Evolutionary conservation across 805 yeast species (phyloP).

Genomic region (Ogataea paraovalis): DNA sequence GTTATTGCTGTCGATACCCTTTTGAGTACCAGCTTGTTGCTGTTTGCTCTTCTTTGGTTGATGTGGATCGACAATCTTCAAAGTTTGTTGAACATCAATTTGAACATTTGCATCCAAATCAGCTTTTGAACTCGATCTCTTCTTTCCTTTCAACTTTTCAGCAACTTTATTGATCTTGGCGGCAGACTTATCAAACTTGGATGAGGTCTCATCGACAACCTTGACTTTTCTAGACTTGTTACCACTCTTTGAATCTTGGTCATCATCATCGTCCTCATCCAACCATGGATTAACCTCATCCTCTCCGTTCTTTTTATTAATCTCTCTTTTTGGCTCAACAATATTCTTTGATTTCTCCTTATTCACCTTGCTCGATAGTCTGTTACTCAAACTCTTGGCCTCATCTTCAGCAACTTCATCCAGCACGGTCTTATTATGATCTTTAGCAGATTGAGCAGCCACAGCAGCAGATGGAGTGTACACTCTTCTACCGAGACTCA

Average conservation of each 20-base stretch:
- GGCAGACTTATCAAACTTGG: slow-evolving; percentile 44
- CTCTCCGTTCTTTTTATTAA: slow-evolving; percentile 15
- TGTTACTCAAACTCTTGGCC: slow-evolving; percentile 40
- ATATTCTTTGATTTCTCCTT: slow-evolving; percentile 9
- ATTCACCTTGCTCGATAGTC: slow-evolving; percentile 24
- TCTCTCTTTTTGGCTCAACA: slow-evolving; percentile 7
- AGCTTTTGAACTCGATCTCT: slow-evolving; percentile 31
- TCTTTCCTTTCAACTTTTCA: slow-evolving; percentile 17
- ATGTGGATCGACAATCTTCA: slow-evolving; percentile 48
- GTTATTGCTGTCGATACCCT: neutral
- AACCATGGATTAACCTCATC: slow-evolving; percentile 50
- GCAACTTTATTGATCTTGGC: slow-evolving; percentile 38
- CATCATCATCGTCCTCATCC: slow-evolving; percentile 19
- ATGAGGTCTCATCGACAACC: slow-evolving; percentile 47
- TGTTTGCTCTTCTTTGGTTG: slow-evolving; percentile 1
- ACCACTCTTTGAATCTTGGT: slow-evolving; percentile 29
- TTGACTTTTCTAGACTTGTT: slow-evolving; percentile 42
- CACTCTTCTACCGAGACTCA: slow-evolving; percentile 76
- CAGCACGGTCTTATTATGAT: slow-evolving; percentile 32
- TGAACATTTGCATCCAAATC: slow-evolving; percentile 36
- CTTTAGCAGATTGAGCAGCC: slow-evolving; percentile 35
- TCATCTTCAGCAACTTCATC: slow-evolving; percentile 51
- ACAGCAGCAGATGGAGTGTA: slow-evolving; percentile 62
- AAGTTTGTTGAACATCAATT: slow-evolving; percentile 50
- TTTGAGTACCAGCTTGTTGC: too few relatives aligned